Percentiles rank a stretch among this genome's conserved stretches.
Conservation (phyloP, 768 basidiomycete genomes). For the Panaeolus papilionaceus region DNA sequence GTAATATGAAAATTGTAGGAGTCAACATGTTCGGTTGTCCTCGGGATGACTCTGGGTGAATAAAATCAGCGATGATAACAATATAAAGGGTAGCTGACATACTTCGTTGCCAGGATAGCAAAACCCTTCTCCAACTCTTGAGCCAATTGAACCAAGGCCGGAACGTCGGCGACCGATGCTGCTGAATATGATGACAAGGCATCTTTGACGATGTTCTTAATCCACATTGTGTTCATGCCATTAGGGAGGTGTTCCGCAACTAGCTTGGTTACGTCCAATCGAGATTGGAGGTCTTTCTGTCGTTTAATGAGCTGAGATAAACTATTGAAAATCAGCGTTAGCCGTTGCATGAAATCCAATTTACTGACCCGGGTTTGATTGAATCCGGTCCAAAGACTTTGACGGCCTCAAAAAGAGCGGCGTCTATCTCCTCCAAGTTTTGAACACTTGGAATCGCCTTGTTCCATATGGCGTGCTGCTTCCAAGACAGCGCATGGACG, state of each 20-base stretch:
- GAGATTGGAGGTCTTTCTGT: conserved; percentile 21
- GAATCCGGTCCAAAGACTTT: conserved; percentile 32
- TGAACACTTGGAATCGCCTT: conserved; percentile 25
- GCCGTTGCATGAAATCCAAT: background rate
- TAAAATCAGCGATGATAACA: background rate
- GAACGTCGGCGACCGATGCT: conserved; percentile 29
- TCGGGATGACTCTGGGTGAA: background rate
- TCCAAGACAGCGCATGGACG: conserved; percentile 35
- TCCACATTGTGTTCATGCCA: conserved; percentile 26
- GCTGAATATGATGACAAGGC: conserved; percentile 27
- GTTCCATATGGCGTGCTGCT: conserved; percentile 18
- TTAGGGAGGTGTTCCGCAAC: no score
- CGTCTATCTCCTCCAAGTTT: conserved; percentile 18
- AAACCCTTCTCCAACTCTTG: conserved; percentile 22
- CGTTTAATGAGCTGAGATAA: conserved; percentile 26
- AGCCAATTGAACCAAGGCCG: conserved; percentile 30
- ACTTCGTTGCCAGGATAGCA: no score
- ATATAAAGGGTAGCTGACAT: conserved; percentile 31
- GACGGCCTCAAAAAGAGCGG: conserved; percentile 27
- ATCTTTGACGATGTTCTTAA: conserved; percentile 25
- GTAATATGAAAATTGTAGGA: conserved; percentile 32
- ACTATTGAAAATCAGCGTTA: background rate
- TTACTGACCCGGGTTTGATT: conserved; percentile 20
- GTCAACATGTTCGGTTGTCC: conserved; percentile 22
- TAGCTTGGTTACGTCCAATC: conserved; percentile 19